Percentiles rank a stretch among this genome's conserved stretches.
These are phyloP conservation scores for Aspergillus brasiliensis DNA, from an alignment of 2,329 filamentous ascomycete genomes.

Conservation along the genomic window DNA sequence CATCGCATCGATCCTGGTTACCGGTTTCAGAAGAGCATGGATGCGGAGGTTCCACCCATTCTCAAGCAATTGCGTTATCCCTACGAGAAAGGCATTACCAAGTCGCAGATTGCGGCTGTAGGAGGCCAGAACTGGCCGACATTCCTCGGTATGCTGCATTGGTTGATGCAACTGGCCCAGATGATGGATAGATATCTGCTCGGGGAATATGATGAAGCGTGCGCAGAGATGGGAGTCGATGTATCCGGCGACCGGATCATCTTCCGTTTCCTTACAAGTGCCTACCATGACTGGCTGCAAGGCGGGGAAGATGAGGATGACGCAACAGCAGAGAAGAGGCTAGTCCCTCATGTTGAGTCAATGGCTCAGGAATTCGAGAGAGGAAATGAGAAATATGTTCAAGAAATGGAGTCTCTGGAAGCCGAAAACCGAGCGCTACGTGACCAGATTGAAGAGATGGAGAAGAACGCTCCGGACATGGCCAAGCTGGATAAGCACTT, in stretches of 20 bases:
- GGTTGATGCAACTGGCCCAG: constrained; percentile 97
- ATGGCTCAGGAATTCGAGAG: constrained; percentile 89
- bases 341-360: constrained; percentile 79
- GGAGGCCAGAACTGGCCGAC: constrained; percentile 97
- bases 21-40: constrained; percentile 89
- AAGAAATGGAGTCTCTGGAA: constrained; percentile 83
- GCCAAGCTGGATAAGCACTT: constrained; percentile 84
- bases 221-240: constrained; percentile 83
- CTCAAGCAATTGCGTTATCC: constrained; percentile 93
- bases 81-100: constrained; percentile 92
- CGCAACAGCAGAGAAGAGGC: constrained; percentile 75
- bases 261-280: constrained; percentile 85
- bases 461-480: constrained; percentile 82
- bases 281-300: constrained; percentile 90
- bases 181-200: constrained; percentile 84
- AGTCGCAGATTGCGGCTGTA: constrained; percentile 91
- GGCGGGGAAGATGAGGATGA: constrained; percentile 88
- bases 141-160: constrained; percentile 90
- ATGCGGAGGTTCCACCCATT: constrained; percentile 89
- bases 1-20: constrained; percentile 93
- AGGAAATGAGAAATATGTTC: constrained; percentile 79
- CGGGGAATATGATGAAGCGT: constrained; percentile 86
- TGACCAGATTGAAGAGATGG: constrained; percentile 85
- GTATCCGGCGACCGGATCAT: constrained; percentile 89
- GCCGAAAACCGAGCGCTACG: constrained; percentile 78